phyloP scores from a whole-genome alignment of 257 asterid genomes.

The Gentiana macrophylla region DNA sequence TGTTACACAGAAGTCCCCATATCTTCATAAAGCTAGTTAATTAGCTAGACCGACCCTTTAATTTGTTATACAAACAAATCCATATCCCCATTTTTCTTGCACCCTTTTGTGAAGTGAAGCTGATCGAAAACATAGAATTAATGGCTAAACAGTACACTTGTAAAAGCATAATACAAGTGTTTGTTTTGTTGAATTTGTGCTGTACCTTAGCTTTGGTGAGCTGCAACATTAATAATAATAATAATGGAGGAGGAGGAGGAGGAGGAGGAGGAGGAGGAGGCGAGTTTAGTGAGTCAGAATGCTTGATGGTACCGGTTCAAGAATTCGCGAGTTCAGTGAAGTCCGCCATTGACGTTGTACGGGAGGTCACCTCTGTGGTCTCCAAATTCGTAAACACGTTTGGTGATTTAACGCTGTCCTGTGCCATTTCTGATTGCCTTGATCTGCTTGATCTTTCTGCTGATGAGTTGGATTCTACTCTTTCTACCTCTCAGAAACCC shows the following conservation, averaged over 20 bases:
- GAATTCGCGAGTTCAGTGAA: slow-evolving; percentile 37
- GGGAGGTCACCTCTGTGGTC: slow-evolving; percentile 29
- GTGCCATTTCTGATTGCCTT: slow-evolving; percentile 51
- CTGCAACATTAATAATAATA: not conserved
- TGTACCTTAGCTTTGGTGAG: not conserved
- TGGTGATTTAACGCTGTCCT: slow-evolving; percentile 38
- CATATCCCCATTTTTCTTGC: no score
- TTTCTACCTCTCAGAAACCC: slow-evolving; percentile 35
- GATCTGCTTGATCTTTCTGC: slow-evolving; percentile 55
- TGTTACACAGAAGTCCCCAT: no score
- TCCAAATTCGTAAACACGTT: slow-evolving; percentile 26
- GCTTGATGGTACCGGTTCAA: slow-evolving; percentile 34
- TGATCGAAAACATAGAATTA: no score
- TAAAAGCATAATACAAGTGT: no score
- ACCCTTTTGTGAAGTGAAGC: no score
- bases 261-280: not conserved
- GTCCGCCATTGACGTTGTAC: slow-evolving; percentile 27
- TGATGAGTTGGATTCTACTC: slow-evolving; percentile 39
- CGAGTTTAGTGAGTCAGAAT: slow-evolving; percentile 9
- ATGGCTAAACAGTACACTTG: no score
- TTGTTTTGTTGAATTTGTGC: not conserved
- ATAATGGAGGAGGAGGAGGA: not conserved
- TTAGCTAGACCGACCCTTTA: no score
- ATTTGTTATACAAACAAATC: no score
- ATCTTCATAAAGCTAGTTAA: no score